phyloP scores from a whole-genome alignment of 441 rosid genomes.

The Populus trichocarpa region DNA sequence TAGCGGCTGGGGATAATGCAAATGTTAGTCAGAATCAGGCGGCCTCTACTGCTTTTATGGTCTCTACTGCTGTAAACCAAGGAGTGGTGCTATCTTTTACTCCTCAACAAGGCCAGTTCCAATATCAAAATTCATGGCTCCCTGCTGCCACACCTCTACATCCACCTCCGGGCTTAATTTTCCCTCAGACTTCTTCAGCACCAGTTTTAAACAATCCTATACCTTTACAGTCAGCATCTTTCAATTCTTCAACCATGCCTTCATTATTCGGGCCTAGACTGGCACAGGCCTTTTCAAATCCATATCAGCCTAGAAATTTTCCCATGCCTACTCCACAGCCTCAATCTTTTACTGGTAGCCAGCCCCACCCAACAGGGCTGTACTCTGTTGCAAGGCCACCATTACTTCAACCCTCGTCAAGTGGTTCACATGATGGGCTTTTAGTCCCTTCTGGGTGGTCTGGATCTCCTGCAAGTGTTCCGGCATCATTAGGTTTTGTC shows the following conservation, averaged over 20 bases:
- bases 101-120: conserved; percentile 49
- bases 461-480: conserved; percentile 20
- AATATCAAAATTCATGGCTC: conserved; percentile 42
- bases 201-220: conserved; percentile 33
- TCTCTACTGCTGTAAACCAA: conserved; percentile 24
- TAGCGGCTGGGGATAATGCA: conserved; percentile 40
- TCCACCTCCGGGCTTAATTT: conserved; percentile 29
- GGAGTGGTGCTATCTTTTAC: conserved; percentile 33
- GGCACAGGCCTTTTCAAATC: conserved; percentile 32
- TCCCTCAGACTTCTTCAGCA: conserved; percentile 33
- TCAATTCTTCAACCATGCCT: conserved; percentile 33
- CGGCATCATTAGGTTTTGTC: conserved; percentile 29
- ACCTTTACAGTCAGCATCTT: conserved; percentile 29
- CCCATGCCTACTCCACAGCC: conserved; percentile 37
- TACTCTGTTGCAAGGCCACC: conserved; percentile 34
- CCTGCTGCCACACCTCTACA: conserved; percentile 29
- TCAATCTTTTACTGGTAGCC: conserved; percentile 38
- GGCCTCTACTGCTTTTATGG: conserved; percentile 17
- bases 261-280: conserved; percentile 48
- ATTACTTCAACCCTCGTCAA: conserved; percentile 35
- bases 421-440: conserved; percentile 25
- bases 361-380: conserved; percentile 33
- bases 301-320: conserved; percentile 43
- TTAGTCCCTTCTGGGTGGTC: conserved; percentile 32
- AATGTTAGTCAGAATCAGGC: conserved; percentile 29